Conservation (phyloP, 1,139 yeast genomes). For the Debaryomyces singareniensis region DNA sequence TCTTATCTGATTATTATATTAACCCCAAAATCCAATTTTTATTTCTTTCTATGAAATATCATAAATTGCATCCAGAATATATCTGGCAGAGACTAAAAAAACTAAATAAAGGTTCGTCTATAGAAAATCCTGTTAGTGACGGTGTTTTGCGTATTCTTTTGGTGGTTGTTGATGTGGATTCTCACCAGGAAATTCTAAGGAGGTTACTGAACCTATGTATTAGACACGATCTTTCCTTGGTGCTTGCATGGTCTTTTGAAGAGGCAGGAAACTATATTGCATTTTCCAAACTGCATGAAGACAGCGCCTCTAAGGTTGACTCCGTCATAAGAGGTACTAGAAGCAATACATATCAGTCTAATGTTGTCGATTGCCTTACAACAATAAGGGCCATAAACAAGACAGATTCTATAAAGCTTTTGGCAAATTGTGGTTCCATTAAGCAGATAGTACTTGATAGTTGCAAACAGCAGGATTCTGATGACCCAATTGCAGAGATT, state of each 20-base stretch:
- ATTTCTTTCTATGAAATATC: slow-evolving; percentile 74
- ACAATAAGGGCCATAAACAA: slow-evolving; percentile 50
- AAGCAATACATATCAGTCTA: slow-evolving; percentile 42
- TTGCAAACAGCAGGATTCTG: slow-evolving; percentile 15
- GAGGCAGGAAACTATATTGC: slow-evolving; percentile 82
- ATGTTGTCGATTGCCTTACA: slow-evolving; percentile 45
- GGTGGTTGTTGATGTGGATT: slow-evolving; percentile 73
- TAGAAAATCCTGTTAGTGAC: slow-evolving; percentile 22
- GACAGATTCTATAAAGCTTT: slow-evolving; percentile 51
- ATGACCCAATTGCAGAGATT: slow-evolving; percentile 25
- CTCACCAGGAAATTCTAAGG: slow-evolving; percentile 61
- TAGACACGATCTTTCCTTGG: slow-evolving; percentile 61
- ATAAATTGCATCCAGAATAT: slow-evolving; percentile 83
- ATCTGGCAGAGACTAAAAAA: slow-evolving; percentile 64
- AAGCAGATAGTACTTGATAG: slow-evolving; percentile 36
- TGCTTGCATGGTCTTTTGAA: slow-evolving; percentile 75
- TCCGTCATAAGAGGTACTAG: slow-evolving; percentile 35
- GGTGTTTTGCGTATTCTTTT: slow-evolving; percentile 56
- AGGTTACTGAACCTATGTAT: slow-evolving; percentile 68
- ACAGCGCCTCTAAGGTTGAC: slow-evolving; percentile 18
- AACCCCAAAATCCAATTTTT: slow-evolving; percentile 61
- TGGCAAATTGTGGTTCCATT: slow-evolving; percentile 49
- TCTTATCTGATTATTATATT: slow-evolving; percentile 59
- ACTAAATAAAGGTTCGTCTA: slow-evolving; percentile 25
- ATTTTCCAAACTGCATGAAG: slow-evolving; percentile 43